Evolutionary conservation across 495 filamentous ascomycete species (phyloP), one percentile per base, ranked within the genome.

Genomic region (Tuber magnatum): DNA sequence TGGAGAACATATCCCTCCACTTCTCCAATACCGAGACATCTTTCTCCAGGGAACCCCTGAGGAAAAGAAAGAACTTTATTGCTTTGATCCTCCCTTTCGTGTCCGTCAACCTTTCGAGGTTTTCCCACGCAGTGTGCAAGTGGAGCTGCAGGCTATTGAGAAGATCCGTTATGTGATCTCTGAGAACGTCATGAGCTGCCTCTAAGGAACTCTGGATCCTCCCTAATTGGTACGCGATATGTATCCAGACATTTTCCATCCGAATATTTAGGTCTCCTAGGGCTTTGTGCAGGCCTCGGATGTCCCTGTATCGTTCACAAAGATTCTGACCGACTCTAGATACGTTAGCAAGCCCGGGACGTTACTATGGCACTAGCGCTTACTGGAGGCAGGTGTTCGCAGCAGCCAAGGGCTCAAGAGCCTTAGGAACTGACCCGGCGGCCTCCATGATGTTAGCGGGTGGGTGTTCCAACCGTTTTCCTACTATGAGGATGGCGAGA

Each of bases 1-100:
- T 83, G 46, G 85, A 82, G 43, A 81, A 81, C 32, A 76, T 77
- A 0, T 71, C 61, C 72, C 84, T 84, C 86, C 86, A 87, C 44
- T 75, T 82, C 40, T 86, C 85, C 7, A 86, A 74, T 2, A 83
- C 82, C 12, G 75, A 46, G 41, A 86, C 82, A n/a, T 80, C 76
- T 39, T 81, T 78, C 24, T 81, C 80, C 9, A 86, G 78, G 24
- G 78, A 71, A 24, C 78, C 80, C 71, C 82, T 83, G 12, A 79
- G 46, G 16, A 75, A 68, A 28, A 65, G 71, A 4, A 76, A 71
- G 8, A 78, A 75, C 18, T 51, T 75, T 2, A 71, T 68, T 18
- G 69, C 56, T 68, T 73, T 80, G 2, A 51, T 68, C 2, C 75
- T 71, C 48, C 72, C 72, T 40, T 75, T 69, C 18, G 74, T 78